Conservation (phyloP, 2,329 filamentous ascomycete genomes). For the Aspergillus sclerotialis region DNA sequence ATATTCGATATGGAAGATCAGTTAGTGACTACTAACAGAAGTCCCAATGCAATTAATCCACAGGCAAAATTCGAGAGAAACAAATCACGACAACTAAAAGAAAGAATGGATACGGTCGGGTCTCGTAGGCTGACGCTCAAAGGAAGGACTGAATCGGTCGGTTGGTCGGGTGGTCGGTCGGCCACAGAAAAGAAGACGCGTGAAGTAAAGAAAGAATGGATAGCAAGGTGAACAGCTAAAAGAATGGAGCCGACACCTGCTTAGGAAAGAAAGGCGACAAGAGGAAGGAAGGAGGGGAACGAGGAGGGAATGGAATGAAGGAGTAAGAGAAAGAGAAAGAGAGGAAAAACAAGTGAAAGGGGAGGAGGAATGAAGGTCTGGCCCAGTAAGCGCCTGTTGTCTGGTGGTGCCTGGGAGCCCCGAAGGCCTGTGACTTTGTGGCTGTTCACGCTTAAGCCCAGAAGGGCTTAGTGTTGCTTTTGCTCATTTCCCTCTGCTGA, state of each 20-base stretch:
- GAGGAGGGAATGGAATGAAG: slow-evolving; percentile 18
- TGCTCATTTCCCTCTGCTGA: not conserved
- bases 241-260: slow-evolving; percentile 57
- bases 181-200: slow-evolving; percentile 9
- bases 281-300: slow-evolving; percentile 9
- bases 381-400: not conserved
- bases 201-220: slow-evolving; percentile 38
- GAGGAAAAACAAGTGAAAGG: slow-evolving; percentile 1
- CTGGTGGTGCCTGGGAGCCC: not conserved
- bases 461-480: too few species aligned
- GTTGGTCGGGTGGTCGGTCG: slow-evolving; percentile 11
- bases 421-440: too few species aligned
- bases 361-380: slow-evolving; percentile 5
- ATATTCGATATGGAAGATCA: too few species aligned
- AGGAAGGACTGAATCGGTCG: slow-evolving; percentile 6
- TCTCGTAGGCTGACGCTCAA: not conserved
- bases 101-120: slow-evolving; percentile 15
- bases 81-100: slow-evolving; percentile 1
- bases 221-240: slow-evolving; percentile 52
- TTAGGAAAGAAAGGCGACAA: slow-evolving; percentile 20
- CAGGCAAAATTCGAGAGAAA: slow-evolving; percentile 1
- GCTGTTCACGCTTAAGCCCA: too few species aligned
- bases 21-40: too few species aligned
- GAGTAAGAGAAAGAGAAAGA: slow-evolving; percentile 10
- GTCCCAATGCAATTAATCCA: slow-evolving; percentile 1